These are phyloP conservation scores for Nemania bipapillata DNA, from an alignment of 2,329 filamentous ascomycete species.

Conservation along the genomic window DNA sequence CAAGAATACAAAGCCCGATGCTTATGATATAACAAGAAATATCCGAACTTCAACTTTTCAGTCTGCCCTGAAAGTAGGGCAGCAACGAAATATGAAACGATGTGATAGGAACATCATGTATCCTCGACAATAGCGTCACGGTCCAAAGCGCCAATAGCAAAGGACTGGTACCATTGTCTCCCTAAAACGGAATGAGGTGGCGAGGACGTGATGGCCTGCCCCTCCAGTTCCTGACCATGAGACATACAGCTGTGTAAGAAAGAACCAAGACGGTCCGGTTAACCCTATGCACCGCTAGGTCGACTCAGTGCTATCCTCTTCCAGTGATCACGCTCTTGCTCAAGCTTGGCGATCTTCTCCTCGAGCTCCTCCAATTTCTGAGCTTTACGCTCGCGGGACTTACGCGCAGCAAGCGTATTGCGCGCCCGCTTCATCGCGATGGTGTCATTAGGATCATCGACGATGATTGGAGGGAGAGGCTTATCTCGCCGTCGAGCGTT, in stretches of 20 bases:
- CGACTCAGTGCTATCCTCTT: slow-evolving; percentile 65
- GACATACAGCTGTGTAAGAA: slow-evolving; percentile 46
- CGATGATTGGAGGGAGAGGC: slow-evolving; percentile 79
- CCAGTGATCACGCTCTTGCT: slow-evolving; percentile 74
- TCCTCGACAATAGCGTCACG: slow-evolving; percentile 44
- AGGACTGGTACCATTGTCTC: slow-evolving; percentile 46
- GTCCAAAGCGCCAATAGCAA: slow-evolving; percentile 44
- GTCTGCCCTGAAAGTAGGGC: background rate
- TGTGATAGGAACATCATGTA: slow-evolving; percentile 40
- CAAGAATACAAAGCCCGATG: background rate
- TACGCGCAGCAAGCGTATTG: slow-evolving; percentile 92
- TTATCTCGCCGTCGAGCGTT: slow-evolving; percentile 80
- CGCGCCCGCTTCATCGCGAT: slow-evolving; percentile 91
- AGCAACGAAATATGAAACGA: slow-evolving; percentile 38
- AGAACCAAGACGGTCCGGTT: slow-evolving; percentile 39
- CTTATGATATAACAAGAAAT: slow-evolving; percentile 6
- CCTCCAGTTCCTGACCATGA: slow-evolving; percentile 53
- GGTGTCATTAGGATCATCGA: slow-evolving; percentile 77
- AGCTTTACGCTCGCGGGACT: slow-evolving; percentile 88
- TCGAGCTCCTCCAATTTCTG: slow-evolving; percentile 79
- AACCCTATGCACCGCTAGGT: slow-evolving; percentile 40
- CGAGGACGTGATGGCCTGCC: slow-evolving; percentile 43
- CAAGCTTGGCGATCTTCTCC: slow-evolving; percentile 74
- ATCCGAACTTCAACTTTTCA: slow-evolving; percentile 12
- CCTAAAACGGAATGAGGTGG: slow-evolving; percentile 39